Evolutionary conservation across 192 early-diverging fungal species (phyloP), one percentile per base, ranked within the genome.

Genomic region (Pilobolus umbonatus): DNA sequence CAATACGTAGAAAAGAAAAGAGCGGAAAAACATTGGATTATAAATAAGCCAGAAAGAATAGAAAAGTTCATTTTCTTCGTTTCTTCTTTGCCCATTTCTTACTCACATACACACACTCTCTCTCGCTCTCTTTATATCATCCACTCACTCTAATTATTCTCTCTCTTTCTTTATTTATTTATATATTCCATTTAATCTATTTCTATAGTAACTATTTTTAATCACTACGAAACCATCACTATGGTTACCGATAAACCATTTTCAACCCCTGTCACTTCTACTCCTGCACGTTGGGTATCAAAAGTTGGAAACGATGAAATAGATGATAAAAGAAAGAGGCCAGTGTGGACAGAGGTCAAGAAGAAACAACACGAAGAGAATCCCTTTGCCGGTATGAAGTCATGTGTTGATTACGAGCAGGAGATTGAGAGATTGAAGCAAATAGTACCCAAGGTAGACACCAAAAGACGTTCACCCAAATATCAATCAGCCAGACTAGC

Each of bases 331-430:
- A 52, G 31, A 21, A 52, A 32, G 19, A 28, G 49, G n/a, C 34
- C 49, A 32, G 31, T 28, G 30, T 52, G 49, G 49, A 52, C 49
- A 9, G 49, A 52, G 22, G 49, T 52, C 7, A 24, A 52, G 5
- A 52, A 52, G 14, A 52, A 52, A 21, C 28, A 28, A 32, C 3
- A 2, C 19, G 52, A 45, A 17, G 7, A 42, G 28, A 61, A 70
- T 51, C 69, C 69, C 9, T 71, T 71, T 58, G 64, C 69, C 15
- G 69, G 69, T 29, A 71, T 71, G 69, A 66, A 71, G 15, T 40
- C 63, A 0, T 63, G 57, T 21, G 60, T 71, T 17, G 58, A 71
- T 31, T 71, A 71, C 22, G 53, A 71, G 26, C 63, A 62, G 21
- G 69, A 71, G 40, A 71, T 71, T 35, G 69, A 71, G 46, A 63